Percentiles rank a stretch among this genome's conserved stretches.
phyloP scores from a whole-genome alignment of 176 grass and related monocot genomes.

The Pontederia paniculata region DNA sequence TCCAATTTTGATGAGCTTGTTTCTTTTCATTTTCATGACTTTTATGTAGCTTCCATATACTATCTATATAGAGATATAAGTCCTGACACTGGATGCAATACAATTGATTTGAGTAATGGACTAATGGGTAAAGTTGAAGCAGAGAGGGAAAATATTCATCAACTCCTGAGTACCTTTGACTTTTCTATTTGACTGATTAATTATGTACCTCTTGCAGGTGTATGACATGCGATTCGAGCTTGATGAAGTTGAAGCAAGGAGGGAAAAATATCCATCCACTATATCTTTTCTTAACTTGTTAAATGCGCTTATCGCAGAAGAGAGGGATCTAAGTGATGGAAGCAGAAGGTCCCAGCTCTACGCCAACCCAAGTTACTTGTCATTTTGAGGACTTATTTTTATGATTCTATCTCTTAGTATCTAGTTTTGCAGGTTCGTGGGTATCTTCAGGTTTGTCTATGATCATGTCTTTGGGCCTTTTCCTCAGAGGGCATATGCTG shows the following conservation, averaged over 20 bases:
- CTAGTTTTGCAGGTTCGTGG: slow-evolving; percentile 48
- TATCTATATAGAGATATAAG: no score
- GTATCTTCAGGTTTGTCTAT: slow-evolving; percentile 94
- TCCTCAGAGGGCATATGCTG: slow-evolving; percentile 79
- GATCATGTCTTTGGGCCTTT: slow-evolving; percentile 92
- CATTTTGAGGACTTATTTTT: slow-evolving; percentile 4
- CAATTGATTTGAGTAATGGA: no score
- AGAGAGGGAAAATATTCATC: no score
- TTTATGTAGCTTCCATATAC: no score
- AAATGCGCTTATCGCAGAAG: slow-evolving; percentile 90
- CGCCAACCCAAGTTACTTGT: slow-evolving; percentile 7
- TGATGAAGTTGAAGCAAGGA: slow-evolving; percentile 95
- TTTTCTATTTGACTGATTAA: not conserved
- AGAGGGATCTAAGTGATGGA: slow-evolving; percentile 68
- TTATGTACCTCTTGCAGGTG: slow-evolving; percentile 28
- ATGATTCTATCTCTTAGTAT: not conserved
- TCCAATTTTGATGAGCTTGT: no score
- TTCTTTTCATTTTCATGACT: no score
- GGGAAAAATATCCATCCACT: slow-evolving; percentile 92
- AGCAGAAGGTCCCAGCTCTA: slow-evolving; percentile 42
- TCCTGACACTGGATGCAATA: no score
- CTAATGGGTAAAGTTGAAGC: no score
- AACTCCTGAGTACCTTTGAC: not conserved
- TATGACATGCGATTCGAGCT: slow-evolving; percentile 99
- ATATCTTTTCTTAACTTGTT: slow-evolving; percentile 93